phyloP scores from a whole-genome alignment of 2,329 filamentous ascomycete genomes.

The Aspergillus sp. region DNA sequence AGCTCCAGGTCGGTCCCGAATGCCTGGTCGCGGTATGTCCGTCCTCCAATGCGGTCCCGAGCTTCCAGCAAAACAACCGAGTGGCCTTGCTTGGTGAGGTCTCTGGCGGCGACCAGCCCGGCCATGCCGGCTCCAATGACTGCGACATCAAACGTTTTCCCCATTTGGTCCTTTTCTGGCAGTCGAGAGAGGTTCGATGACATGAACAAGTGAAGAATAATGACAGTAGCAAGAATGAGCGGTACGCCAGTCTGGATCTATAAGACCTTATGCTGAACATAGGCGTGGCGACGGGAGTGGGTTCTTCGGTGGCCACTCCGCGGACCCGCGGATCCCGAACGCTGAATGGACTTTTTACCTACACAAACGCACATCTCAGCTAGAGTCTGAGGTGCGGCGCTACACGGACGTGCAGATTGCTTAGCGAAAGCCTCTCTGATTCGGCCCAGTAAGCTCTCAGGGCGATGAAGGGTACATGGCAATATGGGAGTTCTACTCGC shows the following conservation, averaged over 20 bases:
- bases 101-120: conserved; percentile 15
- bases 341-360: background rate
- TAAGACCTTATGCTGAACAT: background rate
- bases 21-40: conserved; percentile 3
- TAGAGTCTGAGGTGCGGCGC: too few relatives aligned
- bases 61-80: conserved; percentile 8
- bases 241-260: background rate
- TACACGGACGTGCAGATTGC: too few relatives aligned
- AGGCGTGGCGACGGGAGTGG: background rate
- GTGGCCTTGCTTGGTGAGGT: conserved; percentile 2
- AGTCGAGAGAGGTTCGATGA: background rate
- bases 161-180: background rate
- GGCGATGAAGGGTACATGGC: too few relatives aligned
- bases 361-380: too few relatives aligned
- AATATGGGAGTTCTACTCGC: too few relatives aligned
- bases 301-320: background rate
- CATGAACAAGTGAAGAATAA: background rate
- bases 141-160: conserved; percentile 12
- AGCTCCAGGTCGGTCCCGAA: conserved; percentile 6
- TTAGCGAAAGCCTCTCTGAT: too few relatives aligned
- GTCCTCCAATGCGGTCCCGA: conserved; percentile 7
- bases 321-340: background rate
- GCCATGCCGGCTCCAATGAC: conserved; percentile 23
- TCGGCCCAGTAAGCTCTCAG: too few relatives aligned
- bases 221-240: background rate